Evolutionary conservation across 2,329 filamentous ascomycete genomes (phyloP).

Genomic region (Blastomyces silverae): DNA sequence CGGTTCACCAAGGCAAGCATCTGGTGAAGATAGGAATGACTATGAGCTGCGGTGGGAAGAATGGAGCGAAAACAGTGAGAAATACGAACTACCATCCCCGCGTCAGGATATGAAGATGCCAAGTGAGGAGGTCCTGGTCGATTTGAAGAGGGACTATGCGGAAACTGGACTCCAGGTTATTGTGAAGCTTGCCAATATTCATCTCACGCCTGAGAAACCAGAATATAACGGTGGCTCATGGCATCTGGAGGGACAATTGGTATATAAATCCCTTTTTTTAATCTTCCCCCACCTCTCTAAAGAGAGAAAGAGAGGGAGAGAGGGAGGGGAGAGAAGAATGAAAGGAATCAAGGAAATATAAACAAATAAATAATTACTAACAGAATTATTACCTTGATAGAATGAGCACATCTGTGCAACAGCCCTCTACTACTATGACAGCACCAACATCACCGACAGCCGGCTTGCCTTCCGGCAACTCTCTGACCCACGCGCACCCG

Average conservation of each 20-base stretch:
- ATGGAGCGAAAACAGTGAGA: conserved; percentile 13
- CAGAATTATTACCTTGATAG: conserved; percentile 19
- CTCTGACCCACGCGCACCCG: conserved; percentile 28
- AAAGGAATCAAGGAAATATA: no score
- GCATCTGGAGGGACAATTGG: conserved; percentile 46
- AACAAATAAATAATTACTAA: no score
- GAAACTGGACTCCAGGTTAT: conserved; percentile 52
- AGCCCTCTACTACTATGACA: conserved; percentile 57
- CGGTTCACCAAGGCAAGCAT: conserved; percentile 16
- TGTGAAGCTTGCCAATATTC: conserved; percentile 56
- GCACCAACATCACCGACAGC: conserved; percentile 53
- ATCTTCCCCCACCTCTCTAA: no score
- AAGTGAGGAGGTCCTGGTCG: neutral
- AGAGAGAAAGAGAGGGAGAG: no score
- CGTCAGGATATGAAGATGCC: conserved; percentile 11
- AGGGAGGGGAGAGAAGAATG: no score
- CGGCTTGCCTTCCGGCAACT: conserved; percentile 47
- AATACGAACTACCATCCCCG: no score
- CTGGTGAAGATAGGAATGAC: conserved; percentile 17
- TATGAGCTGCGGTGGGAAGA: conserved; percentile 14
- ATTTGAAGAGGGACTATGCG: conserved; percentile 29
- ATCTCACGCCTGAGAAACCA: conserved; percentile 53
- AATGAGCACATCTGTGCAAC: conserved; percentile 61
- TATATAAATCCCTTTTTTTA: conserved; percentile 19
- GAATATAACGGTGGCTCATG: conserved; percentile 42